Percentiles rank a stretch among this genome's conserved stretches.
Evolutionary conservation across 164 flowering plant species (phyloP).

Genomic region (Kingdonia uniflora): DNA sequence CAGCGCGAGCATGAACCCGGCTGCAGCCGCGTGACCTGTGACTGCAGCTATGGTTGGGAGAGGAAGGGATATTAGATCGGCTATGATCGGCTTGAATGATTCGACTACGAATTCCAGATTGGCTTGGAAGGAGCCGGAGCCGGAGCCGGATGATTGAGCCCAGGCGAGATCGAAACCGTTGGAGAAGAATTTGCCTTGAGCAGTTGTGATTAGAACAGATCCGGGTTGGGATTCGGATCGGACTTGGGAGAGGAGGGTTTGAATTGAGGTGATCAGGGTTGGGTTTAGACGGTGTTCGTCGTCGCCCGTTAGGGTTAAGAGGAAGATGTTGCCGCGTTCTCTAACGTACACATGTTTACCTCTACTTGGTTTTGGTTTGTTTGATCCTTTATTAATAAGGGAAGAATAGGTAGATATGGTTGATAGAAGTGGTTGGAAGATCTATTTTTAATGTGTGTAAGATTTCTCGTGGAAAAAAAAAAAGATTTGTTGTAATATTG

Average conservation of each 20-base stretch:
- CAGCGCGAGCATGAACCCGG: slow-evolving; percentile 52
- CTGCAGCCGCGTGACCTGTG: slow-evolving; percentile 80
- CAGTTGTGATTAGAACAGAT: slow-evolving; percentile 60
- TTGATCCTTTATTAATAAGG: too few species aligned
- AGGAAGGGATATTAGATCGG: slow-evolving; percentile 55
- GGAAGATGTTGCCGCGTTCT: slow-evolving; percentile 27
- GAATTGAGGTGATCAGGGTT: slow-evolving; percentile 25
- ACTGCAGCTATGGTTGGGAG: slow-evolving; percentile 85
- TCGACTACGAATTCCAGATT: slow-evolving; percentile 21
- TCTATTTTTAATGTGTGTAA: too few species aligned
- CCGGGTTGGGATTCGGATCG: slow-evolving; percentile 31
- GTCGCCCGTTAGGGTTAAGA: slow-evolving; percentile 25
- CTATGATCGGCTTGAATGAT: slow-evolving; percentile 18
- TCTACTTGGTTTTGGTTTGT: too few species aligned
- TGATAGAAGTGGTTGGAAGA: too few species aligned
- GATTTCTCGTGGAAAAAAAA: too few species aligned
- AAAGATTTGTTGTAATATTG: too few species aligned
- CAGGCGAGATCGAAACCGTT: slow-evolving; percentile 76
- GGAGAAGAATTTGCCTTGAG: slow-evolving; percentile 77
- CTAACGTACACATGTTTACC: slow-evolving; percentile 25
- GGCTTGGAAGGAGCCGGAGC: too few species aligned
- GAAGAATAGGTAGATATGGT: too few species aligned
- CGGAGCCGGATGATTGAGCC: slow-evolving; percentile 33
- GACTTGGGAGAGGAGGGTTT: slow-evolving; percentile 22
- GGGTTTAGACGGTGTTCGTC: slow-evolving; percentile 23